Evolutionary conservation across 495 filamentous ascomycete genomes (phyloP).

Genomic region (Alectoria sarmentosa): DNA sequence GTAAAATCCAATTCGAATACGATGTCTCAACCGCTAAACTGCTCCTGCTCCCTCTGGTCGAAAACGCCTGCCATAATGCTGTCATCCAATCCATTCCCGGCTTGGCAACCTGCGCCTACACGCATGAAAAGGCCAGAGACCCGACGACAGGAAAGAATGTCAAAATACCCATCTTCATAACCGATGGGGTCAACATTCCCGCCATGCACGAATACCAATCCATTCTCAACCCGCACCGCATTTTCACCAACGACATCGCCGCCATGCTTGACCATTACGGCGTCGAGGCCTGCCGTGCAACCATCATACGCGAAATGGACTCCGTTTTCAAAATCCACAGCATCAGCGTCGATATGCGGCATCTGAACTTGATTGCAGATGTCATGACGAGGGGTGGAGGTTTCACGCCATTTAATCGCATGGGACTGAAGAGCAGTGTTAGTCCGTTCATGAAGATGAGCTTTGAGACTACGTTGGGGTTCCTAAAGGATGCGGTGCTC

Average conservation of each 20-base stretch:
- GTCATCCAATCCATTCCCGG: constrained; percentile 81
- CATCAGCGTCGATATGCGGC: constrained; percentile 86
- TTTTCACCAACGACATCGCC: constrained; percentile 89
- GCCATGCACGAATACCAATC: constrained; percentile 85
- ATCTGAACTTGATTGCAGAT: constrained; percentile 93
- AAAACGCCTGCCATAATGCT: constrained; percentile 63
- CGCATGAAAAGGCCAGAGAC: constrained; percentile 54
- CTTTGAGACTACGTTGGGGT: constrained; percentile 93
- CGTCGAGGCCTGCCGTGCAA: constrained; percentile 82
- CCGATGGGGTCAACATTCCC: constrained; percentile 78
- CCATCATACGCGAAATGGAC: constrained; percentile 81
- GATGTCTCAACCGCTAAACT: constrained; percentile 76
- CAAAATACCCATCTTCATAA: constrained; percentile 54
- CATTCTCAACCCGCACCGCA: constrained; percentile 76
- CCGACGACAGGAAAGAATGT: constrained; percentile 38
- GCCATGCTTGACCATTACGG: constrained; percentile 80
- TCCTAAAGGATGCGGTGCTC: constrained; percentile 83
- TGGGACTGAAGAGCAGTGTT: constrained; percentile 71
- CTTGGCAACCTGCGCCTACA: constrained; percentile 63
- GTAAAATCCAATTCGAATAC: constrained; percentile 79
- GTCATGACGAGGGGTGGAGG: constrained; percentile 88
- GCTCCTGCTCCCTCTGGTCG: constrained; percentile 83
- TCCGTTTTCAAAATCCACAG: constrained; percentile 86
- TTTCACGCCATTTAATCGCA: constrained; percentile 86
- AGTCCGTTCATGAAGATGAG: constrained; percentile 97